Evolutionary conservation across 192 early-diverging fungal genomes (phyloP).

Genomic region (Entomortierella beljakovae): DNA sequence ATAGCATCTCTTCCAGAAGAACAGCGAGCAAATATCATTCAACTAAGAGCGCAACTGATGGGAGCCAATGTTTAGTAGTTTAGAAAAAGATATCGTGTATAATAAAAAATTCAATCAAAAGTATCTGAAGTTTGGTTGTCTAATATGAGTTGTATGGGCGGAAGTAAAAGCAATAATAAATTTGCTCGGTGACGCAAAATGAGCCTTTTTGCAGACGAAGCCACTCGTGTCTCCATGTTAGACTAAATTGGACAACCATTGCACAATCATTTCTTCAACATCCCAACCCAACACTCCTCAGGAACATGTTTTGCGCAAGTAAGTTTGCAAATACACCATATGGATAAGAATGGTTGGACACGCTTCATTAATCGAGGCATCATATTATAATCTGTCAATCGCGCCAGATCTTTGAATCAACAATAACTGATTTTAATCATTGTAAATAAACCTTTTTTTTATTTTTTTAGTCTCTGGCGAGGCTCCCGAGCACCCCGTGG

Average conservation of each 20-base stretch:
- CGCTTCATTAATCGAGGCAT: background rate
- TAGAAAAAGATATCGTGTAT: background rate
- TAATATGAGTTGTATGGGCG: too few species aligned
- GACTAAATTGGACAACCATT: too few species aligned
- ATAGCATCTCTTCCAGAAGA: constrained; percentile 83
- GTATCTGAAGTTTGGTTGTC: too few species aligned
- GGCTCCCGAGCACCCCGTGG: constrained; percentile 86
- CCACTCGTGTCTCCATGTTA: background rate
- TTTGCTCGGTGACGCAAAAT: too few species aligned
- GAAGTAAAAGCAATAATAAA: too few species aligned
- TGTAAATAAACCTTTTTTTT: background rate
- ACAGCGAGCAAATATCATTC: constrained; percentile 78
- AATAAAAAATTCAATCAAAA: too few species aligned
- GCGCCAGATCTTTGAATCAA: constrained; percentile 6
- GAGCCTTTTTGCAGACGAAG: background rate
- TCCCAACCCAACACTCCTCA: constrained; percentile 19
- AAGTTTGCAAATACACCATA: constrained; percentile 11
- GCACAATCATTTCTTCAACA: background rate
- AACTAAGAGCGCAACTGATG: constrained; percentile 54
- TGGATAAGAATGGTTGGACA: background rate
- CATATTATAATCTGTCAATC: background rate
- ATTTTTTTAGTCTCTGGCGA: constrained; percentile 87
- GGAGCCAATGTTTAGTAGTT: constrained; percentile 13
- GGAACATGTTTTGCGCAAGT: constrained; percentile 57
- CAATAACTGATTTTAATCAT: background rate